Conservation (phyloP, 495 filamentous ascomycete genomes). For the Xylaria acuta region DNA sequence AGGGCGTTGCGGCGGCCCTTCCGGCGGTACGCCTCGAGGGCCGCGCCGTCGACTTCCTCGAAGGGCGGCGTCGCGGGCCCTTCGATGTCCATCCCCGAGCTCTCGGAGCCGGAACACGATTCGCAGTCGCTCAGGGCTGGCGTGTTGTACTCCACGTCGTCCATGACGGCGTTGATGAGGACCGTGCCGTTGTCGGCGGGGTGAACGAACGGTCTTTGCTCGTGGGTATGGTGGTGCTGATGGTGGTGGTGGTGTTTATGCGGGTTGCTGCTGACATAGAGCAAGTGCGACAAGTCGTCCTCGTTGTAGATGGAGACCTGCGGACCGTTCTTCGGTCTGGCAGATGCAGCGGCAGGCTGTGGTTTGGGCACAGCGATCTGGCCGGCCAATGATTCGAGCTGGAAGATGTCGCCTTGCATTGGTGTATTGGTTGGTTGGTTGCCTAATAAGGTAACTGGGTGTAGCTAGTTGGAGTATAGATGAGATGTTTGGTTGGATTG, state of each 20-base stretch:
- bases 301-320: constrained; percentile 53
- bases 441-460: constrained; percentile 3
- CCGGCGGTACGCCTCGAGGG: constrained; percentile 22
- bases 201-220: constrained; percentile 14
- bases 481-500: neutral
- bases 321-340: constrained; percentile 1
- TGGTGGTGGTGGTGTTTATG: constrained; percentile 37
- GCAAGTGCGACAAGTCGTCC: constrained; percentile 51
- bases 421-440: constrained; percentile 6
- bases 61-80: constrained; percentile 30
- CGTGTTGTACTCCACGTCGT: constrained; percentile 34
- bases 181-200: constrained; percentile 30
- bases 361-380: constrained; percentile 24
- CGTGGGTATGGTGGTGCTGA: constrained; percentile 30
- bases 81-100: constrained; percentile 29
- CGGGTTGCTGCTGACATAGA: constrained; percentile 35
- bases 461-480: neutral
- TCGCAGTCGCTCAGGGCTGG: constrained; percentile 42
- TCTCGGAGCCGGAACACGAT: constrained; percentile 28
- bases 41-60: neutral
- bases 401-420: constrained; percentile 44
- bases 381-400: constrained; percentile 35
- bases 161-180: constrained; percentile 35
- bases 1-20: constrained; percentile 30
- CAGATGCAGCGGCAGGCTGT: constrained; percentile 21